phyloP scores from a whole-genome alignment of 108 stramenopile species.

The Nitzschia putrida region DNA sequence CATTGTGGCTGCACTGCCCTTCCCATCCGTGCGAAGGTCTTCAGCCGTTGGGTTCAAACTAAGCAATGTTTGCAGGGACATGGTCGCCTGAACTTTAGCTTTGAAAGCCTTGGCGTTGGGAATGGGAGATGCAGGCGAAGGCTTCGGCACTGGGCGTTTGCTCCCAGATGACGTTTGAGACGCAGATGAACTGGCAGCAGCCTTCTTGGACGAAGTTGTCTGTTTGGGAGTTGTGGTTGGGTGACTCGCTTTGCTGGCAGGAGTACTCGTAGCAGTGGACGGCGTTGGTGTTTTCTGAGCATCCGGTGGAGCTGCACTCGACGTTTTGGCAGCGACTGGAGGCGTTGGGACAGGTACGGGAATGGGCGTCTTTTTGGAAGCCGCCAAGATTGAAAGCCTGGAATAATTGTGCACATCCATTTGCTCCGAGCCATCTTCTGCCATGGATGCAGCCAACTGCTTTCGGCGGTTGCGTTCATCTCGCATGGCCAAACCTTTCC shows the following conservation, averaged over 20 bases:
- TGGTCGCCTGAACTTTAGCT: constrained; percentile 38
- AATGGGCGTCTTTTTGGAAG: constrained; percentile 1
- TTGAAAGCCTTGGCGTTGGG: constrained; percentile 38
- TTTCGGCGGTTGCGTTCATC: constrained; percentile 35
- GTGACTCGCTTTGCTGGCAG: neutral
- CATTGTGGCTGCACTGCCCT: constrained; percentile 48
- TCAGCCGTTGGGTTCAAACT: constrained; percentile 63
- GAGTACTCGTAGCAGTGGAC: neutral
- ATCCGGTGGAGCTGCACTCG: neutral
- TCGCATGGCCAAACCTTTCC: constrained; percentile 44
- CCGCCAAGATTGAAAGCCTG: neutral
- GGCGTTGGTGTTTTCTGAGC: neutral
- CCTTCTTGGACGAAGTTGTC: neutral
- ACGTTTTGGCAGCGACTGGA: neutral
- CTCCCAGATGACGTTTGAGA: neutral
- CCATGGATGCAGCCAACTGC: constrained; percentile 5
- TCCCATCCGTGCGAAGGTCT: constrained; percentile 48
- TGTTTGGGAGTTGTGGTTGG: neutral
- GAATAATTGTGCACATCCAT: neutral
- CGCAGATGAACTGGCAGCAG: neutral
- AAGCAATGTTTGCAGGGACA: constrained; percentile 47
- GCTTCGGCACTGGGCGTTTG: constrained; percentile 18
- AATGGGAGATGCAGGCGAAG: constrained; percentile 7
- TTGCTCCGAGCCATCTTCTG: neutral
- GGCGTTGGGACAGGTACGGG: neutral